Base-by-base conservation (phyloP, 75 land plant species). In the Pinus albicaulis region DNA sequence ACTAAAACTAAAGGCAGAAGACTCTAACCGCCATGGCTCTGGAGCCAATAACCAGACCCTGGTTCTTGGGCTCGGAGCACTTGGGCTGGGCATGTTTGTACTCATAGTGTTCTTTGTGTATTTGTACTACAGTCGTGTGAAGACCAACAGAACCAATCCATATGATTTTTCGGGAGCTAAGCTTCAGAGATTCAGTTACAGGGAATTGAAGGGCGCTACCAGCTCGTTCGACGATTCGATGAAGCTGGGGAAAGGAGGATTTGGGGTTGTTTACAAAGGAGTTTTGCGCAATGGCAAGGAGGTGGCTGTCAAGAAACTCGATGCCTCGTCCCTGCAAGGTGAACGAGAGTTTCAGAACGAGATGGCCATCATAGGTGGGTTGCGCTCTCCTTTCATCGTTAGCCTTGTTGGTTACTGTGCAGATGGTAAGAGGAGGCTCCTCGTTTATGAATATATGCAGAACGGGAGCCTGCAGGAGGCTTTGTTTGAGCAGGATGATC, bases 381-480 rank as follows among this genome's bases (percentile, higher is more conserved):
- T 86, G 57, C 71, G 76, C 15, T 92, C 91, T 4, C 89, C 90
- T 7, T 83, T 78, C 72, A 80, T 94, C n/a, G 97, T 92, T 34
- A 68, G 86, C n/a, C 82, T 94, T n/a, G 76, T 94, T 23, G 97
- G 97, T 11, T 94, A 86, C 77, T 89, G 88, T 77, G 73, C 85
- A n/a, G 81, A 74, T 56, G 60, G 70, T 3, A 79, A 65, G 48
- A 79, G 79, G 25, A 82, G 92, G 80, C 56, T 92, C 19, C 81
- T 97, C 10, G 99, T 97, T n/a, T 97, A 94, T 59, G 95, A 94
- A 75, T 81, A 85, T 61, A 94, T 97, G 99, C 84, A 24, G 56
- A 94, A 90, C 74, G 85, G 95, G 3, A 97, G 91, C 83, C 76
- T 97, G 34, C 99, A 94, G 74, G 98, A 97, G 19, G 98, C 92